Evolutionary conservation across 1,139 yeast species (phyloP), one percentile per base, ranked within the genome.

Genomic region (Casaregolazyma suthepensis): DNA sequence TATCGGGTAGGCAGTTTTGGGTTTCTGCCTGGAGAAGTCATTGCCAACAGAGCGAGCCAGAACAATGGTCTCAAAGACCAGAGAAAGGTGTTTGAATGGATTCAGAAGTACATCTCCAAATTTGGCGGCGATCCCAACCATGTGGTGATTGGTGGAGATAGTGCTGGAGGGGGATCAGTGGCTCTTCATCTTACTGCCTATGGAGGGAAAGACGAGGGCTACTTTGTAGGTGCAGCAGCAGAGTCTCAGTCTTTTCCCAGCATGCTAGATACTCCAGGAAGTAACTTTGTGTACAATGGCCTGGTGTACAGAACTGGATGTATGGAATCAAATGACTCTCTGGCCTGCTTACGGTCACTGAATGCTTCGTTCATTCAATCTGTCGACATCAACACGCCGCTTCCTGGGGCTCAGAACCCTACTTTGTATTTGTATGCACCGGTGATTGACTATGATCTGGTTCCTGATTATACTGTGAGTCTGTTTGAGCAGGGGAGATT

Each of bases 111-210:
- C 53, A 69, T 70, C 50, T 62, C 54, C 1, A 50, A 42, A 18
- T 71, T 71, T 57, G 74, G 74, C 17, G 76, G 76, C 10, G 64
- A 72, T 53, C 63, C 70, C 3, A 56, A 61, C 9, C 62, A 61
- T 46, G 62, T 72, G 22, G 70, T 74, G 2, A 55, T 72, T 18
- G 66, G 65, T 56, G 75, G 75, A 9, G 69, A 72, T 58, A 63
- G 70, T 51, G 71, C 75, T n/a, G 75, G 75, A 10, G 75, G 69
- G 0, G 61, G 64, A 45, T 60, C 70, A 12, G 67, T 70, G 3
- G 43, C 44, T 19, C 47, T 42, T 31, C 56, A 54, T 15, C 19
- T 54, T 12, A 54, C 50, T 7, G 54, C 54, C n/a, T 51, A 44
- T 19, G 56, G 44, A 23, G 56, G 54, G 4, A 40, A 20, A 6